Conservation (phyloP, 1,284 basidiomycete genomes). For the Xerocomus minutiporus region DNA sequence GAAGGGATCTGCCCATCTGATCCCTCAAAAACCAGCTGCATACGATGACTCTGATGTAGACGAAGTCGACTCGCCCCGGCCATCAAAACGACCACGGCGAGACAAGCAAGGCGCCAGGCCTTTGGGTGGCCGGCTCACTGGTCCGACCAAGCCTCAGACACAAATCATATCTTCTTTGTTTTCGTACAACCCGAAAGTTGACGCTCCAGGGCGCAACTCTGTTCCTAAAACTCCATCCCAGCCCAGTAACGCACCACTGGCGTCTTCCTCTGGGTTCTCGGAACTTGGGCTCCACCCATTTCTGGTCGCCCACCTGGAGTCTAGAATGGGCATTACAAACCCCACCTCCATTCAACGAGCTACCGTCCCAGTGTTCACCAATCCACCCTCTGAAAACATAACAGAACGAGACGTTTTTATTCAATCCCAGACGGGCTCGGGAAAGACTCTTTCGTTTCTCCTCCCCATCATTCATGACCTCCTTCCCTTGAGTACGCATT, state of each 20-base stretch:
- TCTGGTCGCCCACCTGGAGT: slow-evolving; percentile 73
- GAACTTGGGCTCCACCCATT: slow-evolving; percentile 81
- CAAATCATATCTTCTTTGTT: slow-evolving; percentile 92
- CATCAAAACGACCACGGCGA: slow-evolving; percentile 49
- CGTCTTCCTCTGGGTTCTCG: slow-evolving; percentile 68
- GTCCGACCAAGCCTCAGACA: slow-evolving; percentile 38
- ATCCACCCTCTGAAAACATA: slow-evolving; percentile 37
- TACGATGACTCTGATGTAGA: slow-evolving; percentile 16
- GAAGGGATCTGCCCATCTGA: slow-evolving; percentile 31
- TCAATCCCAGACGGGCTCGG: slow-evolving; percentile 96
- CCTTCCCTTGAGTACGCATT: slow-evolving; percentile 80
- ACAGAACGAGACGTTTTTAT: slow-evolving; percentile 81
- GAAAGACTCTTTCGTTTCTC: slow-evolving; percentile 94
- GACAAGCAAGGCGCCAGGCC: slow-evolving; percentile 22
- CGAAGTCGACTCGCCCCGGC: slow-evolving; percentile 31
- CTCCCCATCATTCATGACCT: slow-evolving; percentile 95
- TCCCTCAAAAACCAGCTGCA: slow-evolving; percentile 9
- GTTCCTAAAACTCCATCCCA: slow-evolving; percentile 33
- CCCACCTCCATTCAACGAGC: slow-evolving; percentile 92
- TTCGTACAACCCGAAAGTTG: slow-evolving; percentile 72
- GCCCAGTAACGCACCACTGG: slow-evolving; percentile 83
- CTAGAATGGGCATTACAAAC: slow-evolving; percentile 78
- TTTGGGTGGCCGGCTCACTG: not conserved
- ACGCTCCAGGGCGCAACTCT: slow-evolving; percentile 35
- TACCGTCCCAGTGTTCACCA: slow-evolving; percentile 71